phyloP scores from a whole-genome alignment of 179 eudicot genomes.

The Actinidia arguta region DNA sequence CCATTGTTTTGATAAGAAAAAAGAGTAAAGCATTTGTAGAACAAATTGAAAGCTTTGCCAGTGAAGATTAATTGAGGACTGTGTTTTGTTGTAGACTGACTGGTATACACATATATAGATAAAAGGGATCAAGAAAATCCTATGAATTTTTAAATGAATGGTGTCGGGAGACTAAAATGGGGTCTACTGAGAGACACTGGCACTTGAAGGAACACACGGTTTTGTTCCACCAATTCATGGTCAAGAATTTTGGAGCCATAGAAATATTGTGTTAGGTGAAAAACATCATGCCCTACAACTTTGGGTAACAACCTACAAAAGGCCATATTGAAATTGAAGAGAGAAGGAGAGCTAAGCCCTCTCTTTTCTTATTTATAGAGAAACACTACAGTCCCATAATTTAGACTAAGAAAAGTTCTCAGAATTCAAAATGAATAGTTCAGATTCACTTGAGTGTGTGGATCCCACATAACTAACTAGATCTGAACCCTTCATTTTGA shows the following conservation, averaged over 20 bases:
- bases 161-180: background rate
- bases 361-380: too few species aligned
- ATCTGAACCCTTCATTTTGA: conserved; percentile 57
- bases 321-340: background rate
- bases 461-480: conserved; percentile 63
- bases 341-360: background rate
- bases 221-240: conserved; percentile 17
- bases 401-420: too few species aligned
- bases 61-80: background rate
- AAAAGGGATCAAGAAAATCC: background rate
- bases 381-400: too few species aligned
- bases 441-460: conserved; percentile 56
- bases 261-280: background rate
- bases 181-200: conserved; percentile 9
- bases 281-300: conserved; percentile 2
- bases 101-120: background rate
- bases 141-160: background rate
- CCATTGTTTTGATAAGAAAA: background rate
- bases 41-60: background rate
- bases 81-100: background rate
- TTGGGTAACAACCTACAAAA: background rate
- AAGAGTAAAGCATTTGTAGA: background rate
- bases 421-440: too few species aligned
- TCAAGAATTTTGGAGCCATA: background rate
- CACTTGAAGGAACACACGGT: conserved; percentile 33